A percentile compares a stretch with the other conserved stretches of the same genome.
These are phyloP conservation scores for Pseudogymnoascus sp. DNA, from an alignment of 2,329 filamentous ascomycete genomes.

Conservation along the genomic window DNA sequence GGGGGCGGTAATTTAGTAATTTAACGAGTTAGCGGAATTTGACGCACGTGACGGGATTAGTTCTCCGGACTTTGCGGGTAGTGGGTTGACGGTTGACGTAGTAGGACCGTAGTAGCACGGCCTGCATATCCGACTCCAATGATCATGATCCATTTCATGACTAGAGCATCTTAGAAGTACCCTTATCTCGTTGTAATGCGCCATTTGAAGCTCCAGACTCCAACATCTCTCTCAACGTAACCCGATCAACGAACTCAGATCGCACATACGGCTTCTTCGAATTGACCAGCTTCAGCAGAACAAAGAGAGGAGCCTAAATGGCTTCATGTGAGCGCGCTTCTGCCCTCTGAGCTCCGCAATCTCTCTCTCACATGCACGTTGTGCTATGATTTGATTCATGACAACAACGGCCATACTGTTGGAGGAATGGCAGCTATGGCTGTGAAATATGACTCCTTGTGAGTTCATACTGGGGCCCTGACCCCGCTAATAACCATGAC, in stretches of 20 bases:
- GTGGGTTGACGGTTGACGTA: constrained; percentile 5
- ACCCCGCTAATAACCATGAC: not conserved
- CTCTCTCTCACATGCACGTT: not conserved
- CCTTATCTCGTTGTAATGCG: constrained; percentile 5
- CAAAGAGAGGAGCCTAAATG: constrained; percentile 3
- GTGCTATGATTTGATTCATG: constrained; percentile 8
- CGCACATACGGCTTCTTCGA: not conserved
- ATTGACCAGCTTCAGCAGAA: not conserved
- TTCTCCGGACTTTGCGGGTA: constrained; percentile 4
- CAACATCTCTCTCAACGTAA: not conserved
- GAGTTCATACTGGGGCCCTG: constrained; percentile 10
- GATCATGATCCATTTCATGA: constrained; percentile 4
- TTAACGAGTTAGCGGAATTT: not conserved
- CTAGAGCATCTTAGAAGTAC: constrained; percentile 7
- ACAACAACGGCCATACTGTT: constrained; percentile 8
- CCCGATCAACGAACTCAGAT: not conserved
- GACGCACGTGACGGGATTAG: not conserved
- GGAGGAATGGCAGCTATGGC: constrained; percentile 13
- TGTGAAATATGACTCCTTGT: constrained; percentile 11
- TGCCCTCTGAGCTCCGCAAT: not conserved
- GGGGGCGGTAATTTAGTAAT: not conserved
- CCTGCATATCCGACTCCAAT: constrained; percentile 7
- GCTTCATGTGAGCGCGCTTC: constrained; percentile 1
- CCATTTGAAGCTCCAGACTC: constrained; percentile 4
- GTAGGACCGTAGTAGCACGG: constrained; percentile 4